Conservation (phyloP, 768 basidiomycete genomes). For the Tricholoma sp. region DNA sequence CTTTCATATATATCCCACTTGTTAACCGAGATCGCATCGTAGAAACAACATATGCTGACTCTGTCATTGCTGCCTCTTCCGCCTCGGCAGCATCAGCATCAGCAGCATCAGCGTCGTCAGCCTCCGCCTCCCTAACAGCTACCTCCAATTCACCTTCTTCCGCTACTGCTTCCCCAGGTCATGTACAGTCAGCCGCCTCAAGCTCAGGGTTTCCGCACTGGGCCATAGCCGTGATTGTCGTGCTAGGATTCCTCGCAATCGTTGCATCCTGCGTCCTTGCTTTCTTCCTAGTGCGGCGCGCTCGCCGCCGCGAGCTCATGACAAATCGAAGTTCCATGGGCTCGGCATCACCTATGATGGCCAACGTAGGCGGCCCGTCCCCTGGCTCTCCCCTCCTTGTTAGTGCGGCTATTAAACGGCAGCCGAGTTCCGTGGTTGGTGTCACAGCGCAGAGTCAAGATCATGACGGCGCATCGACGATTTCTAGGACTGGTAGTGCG, state of each 20-base stretch:
- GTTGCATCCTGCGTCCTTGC: slow-evolving; percentile 60
- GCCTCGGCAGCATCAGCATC: slow-evolving; percentile 28
- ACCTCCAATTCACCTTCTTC: slow-evolving; percentile 1
- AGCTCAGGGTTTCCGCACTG: slow-evolving; percentile 67
- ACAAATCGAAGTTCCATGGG: slow-evolving; percentile 73
- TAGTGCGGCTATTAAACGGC: slow-evolving; percentile 23
- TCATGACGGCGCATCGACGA: slow-evolving; percentile 74
- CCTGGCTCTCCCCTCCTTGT: slow-evolving; percentile 23
- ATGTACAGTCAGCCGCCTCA: slow-evolving; percentile 38
- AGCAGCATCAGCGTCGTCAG: slow-evolving; percentile 28
- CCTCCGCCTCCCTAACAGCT: slow-evolving; percentile 12
- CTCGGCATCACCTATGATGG: slow-evolving; percentile 81
- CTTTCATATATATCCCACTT: background rate
- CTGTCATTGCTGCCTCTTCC: slow-evolving; percentile 45
- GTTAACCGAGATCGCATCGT: background rate
- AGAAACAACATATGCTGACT: slow-evolving; percentile 79
- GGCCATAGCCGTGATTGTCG: slow-evolving; percentile 88
- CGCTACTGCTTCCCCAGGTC: slow-evolving; percentile 17
- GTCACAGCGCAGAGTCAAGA: slow-evolving; percentile 36
- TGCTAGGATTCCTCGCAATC: slow-evolving; percentile 82
- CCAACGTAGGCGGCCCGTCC: slow-evolving; percentile 39
- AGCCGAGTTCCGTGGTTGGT: slow-evolving; percentile 25
- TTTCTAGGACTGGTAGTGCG: slow-evolving; percentile 54
- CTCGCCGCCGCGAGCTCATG: slow-evolving; percentile 44
- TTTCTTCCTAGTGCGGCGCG: slow-evolving; percentile 69